Base-by-base conservation (phyloP, 768 basidiomycete species). In the Chlorophyllum brunneum region DNA sequence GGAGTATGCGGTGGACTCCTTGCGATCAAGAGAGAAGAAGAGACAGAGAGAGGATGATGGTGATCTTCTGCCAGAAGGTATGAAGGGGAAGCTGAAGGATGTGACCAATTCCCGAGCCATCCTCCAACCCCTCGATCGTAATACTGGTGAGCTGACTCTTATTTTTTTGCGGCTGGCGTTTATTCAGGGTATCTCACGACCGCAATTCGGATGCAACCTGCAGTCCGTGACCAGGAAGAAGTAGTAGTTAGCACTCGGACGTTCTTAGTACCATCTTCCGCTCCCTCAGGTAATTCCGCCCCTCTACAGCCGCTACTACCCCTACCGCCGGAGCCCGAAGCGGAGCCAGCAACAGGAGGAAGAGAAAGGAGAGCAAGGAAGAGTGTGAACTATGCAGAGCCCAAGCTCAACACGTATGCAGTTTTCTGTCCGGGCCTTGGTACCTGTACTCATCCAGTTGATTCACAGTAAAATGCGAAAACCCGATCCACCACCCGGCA, bases 331-430 rank as follows among this genome's bases (percentile, higher is more conserved):
- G 68, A 71, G 40, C 27, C 56, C 4, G 62, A 62, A 9, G 55
- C 51, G 10, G 26, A 55, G 61, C 66, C 41, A 13, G 63, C 67
- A 20, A 60, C 48, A 58, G 74, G 60, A 65, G 81, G 61, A 62
- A 79, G 78, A 68, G 84, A 76, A 71, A 79, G 70, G 62, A 69
- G 85, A 45, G 65, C 75, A 16, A 76, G 91, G 41, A 92, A 86
- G 70, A 91, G 90, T 59, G 72, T 93, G 41, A 92, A 92, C 64
- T 92, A 93, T 58, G 74, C 90, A 0, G 91, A 93, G 62, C 91
- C 91, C 9, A 93, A 92, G 63, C 76, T 93, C 20, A 92, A 92
- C 65, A 92, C 88, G 88, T 89, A n/a, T n/a, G n/a, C 63, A 46
- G 83, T 81, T 48, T 38, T 29, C 53, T 43, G 38, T 45, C 22